A percentile compares a stretch with the other conserved stretches of the same genome.
Evolutionary conservation across 495 filamentous ascomycete genomes (phyloP).

Genomic region (Penicillium herquei): DNA sequence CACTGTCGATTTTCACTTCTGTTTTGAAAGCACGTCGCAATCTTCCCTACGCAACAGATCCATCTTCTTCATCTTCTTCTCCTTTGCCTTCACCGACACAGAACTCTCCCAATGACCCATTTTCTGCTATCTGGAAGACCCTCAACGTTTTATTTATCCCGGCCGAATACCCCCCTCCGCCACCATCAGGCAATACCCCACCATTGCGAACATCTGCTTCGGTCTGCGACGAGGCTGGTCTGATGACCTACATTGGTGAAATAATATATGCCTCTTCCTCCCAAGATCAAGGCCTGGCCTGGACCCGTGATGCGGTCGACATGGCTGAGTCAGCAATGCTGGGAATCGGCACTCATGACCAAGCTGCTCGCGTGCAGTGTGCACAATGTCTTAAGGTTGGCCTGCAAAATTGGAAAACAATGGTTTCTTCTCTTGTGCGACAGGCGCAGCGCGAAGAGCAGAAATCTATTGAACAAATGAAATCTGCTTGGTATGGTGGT

Average conservation of each 20-base stretch:
- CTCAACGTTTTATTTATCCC: conserved; percentile 44
- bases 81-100: conserved; percentile 52
- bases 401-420: conserved; percentile 71
- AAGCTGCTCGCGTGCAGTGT: conserved; percentile 52
- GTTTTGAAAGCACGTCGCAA: conserved; percentile 70
- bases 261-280: conserved; percentile 72
- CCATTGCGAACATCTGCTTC: conserved; percentile 58
- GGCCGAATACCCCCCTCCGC: conserved; percentile 62
- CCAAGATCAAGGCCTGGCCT: conserved; percentile 67
- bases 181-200: conserved; percentile 62
- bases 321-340: conserved; percentile 52
- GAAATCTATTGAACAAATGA: conserved; percentile 33
- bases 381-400: conserved; percentile 69
- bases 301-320: conserved; percentile 83
- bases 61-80: conserved; percentile 24
- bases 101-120: conserved; percentile 54
- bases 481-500: conserved; percentile 52
- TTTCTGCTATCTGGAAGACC: conserved; percentile 33
- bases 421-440: conserved; percentile 58
- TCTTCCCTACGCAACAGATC: conserved; percentile 27
- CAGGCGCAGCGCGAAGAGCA: conserved; percentile 48
- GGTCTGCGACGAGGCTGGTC: conserved; percentile 76
- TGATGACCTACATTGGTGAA: conserved; percentile 91
- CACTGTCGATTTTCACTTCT: conserved; percentile 84
- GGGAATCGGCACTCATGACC: conserved; percentile 39